Evolutionary conservation across 116 monocot species (phyloP).

Genomic region (Trichopus zeylanicus): DNA sequence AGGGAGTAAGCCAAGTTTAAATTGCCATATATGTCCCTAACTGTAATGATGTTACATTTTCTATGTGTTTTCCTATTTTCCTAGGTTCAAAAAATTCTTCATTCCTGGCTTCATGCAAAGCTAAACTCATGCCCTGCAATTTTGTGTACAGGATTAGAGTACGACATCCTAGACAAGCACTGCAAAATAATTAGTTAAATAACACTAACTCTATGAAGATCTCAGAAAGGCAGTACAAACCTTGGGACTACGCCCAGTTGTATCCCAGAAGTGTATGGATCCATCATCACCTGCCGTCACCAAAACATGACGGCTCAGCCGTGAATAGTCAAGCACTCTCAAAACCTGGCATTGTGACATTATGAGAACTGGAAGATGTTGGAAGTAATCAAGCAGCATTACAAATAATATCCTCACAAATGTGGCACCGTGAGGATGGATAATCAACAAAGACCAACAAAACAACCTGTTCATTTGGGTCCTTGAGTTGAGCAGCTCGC

Average conservation of each 20-base stretch:
- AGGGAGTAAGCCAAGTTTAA: too few relatives aligned
- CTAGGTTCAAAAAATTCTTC: too few relatives aligned
- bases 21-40: too few relatives aligned
- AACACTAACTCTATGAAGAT: neutral
- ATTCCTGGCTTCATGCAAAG: too few relatives aligned
- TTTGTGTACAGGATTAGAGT: neutral
- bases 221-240: constrained; percentile 19
- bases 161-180: neutral
- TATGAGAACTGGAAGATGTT: constrained; percentile 8
- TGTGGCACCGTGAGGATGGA: neutral
- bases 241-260: constrained; percentile 76
- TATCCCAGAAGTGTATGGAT: constrained; percentile 92
- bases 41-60: too few relatives aligned
- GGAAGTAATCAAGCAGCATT: neutral
- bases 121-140: neutral
- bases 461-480: constrained; percentile 90
- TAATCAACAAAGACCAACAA: neutral
- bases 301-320: constrained; percentile 81
- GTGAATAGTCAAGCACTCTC: constrained; percentile 96
- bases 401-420: neutral
- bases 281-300: constrained; percentile 98
- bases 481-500: constrained; percentile 78
- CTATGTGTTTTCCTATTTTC: too few relatives aligned
- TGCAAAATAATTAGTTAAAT: neutral
- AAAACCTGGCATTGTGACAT: constrained; percentile 50